Base-by-base conservation (phyloP, 2,329 filamentous ascomycete genomes). In the Botrytis deweyae region DNA sequence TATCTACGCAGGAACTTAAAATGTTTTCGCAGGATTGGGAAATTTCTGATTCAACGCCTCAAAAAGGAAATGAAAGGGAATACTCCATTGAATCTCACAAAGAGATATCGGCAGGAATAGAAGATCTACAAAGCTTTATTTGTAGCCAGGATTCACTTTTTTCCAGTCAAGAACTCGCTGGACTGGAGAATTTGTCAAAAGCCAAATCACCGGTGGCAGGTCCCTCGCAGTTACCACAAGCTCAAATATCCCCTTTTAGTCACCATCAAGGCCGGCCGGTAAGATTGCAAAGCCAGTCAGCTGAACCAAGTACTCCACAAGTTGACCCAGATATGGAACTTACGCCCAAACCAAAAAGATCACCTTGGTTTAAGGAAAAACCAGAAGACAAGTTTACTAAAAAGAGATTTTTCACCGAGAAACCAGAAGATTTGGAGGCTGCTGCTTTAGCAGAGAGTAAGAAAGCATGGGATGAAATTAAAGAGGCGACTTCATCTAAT, bases 21-120 rank as follows among this genome's bases (percentile, higher is more conserved):
- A 86, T 85, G 1, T 84, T 85, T 5, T 84, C 87, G 74, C 85
- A 87, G 62, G 73, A 86, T n/a, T 79, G 79, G 58, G 85, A 87
- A 33, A 80, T 86, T 67, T 40, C 20, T 29, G 66, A 29, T 42
- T 42, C 62, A 36, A 29, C 36, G 9, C 38, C 44, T 2, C 49
- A 22, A 8, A 29, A 46, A 72, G 62, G 9, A 29, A 8, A 46
- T 1, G 44, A 25, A 9, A 33, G 55, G 8, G 59, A 42, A n/a
- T n/a, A 38, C 4, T 22, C 33, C 16, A 25, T 18, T 18, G 38
- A 66, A 2, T 4, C 10, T 10, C 4, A 10, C 10, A 29, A 52
- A 38, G 5, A 33, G 36, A 69, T 44, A 58, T 16, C 10, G 22
- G n/a, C 12, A 16, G n/a, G 36, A 18, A 12, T 38, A 12, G 66